Evolutionary conservation across 805 yeast species (phyloP), one percentile per base, ranked within the genome.

Genomic region (Candida fluviatilis): DNA sequence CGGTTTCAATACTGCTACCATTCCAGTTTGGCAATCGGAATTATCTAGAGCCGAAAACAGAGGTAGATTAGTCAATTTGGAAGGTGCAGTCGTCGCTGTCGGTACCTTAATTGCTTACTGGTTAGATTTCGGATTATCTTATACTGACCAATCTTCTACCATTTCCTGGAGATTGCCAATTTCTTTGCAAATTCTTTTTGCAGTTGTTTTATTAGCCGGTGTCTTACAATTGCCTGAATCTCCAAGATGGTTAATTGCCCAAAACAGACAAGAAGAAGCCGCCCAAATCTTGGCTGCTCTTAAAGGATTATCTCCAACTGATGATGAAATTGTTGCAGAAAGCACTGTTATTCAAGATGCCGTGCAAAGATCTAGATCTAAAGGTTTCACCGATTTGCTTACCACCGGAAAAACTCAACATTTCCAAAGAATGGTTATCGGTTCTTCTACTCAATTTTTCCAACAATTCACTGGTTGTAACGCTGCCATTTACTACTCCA

Each of bases 391-490:
- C 50, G 71, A 66, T 28, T 46, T 68, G 43, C 59, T 68, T 42
- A 54, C 66, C 13, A 60, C 80, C 60, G 80, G 80, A 23, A 78
- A 77, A 55, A 69, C 80, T 35, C 84, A 78, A 58, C 79, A 80
- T 52, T 61, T 78, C 50, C 75, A 72, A 54, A 64, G 71, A 60
- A 58, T 64, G 64, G 18, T 55, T 35, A 79, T 91, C n/a, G 95
- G 95, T 43, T 72, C 82, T 39, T 61, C 72, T 3, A 52, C 84
- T 28, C 95, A 87, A 62, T 82, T 87, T 13, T 71, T 87, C 57
- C 97, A 91, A 64, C 98, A 90, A 66, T 79, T 88, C 55, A 80
- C 95, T 13, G 97, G 97, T 43, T 82, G 88, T 51, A 89, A 90
- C 66, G 89, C 90, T 57, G 86, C 89, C 45, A 87, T 90, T 54